Base-by-base conservation (phyloP, 2,329 filamentous ascomycete species). In the Venturia oleaginea region DNA sequence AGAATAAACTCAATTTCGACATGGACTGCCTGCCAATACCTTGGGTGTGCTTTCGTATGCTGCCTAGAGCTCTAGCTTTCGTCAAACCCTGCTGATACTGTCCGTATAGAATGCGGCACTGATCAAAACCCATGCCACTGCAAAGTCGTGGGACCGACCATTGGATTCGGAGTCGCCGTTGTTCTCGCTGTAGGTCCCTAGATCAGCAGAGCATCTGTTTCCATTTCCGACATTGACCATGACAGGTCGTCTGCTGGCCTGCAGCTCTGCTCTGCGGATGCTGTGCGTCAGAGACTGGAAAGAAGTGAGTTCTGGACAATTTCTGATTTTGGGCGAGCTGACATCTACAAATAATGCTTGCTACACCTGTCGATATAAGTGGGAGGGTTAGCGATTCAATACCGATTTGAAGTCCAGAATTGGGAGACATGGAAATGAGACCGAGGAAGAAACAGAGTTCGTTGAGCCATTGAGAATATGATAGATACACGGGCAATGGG, bases 41-140 rank as follows among this genome's bases (percentile, higher is more conserved):
- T n/a, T 57, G 51, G 30, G 27, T 57, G 27, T 57, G 51, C 51
- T 32, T 57, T n/a, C 51, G 51, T 57, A 34, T 22, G 51, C 8
- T n/a, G 24, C 19, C 34, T 30, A 8, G 17, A 32, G 4, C 30
- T 19, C 30, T 19, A 32, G 17, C 51, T 34, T 4, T 2, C 15
- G n/a, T 22, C 17, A 27, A 57, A 34, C 19, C 30, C n/a, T 22
- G 51, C 27, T 57, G 30, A 57, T 11, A 5, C 2, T n/a, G 2
- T 10, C 22, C 7, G 11, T 11, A 22, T 15, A 57, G 51, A 57
- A 34, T 57, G 51, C 19, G 51, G 73, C 57, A 84, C 81, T 10
- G 76, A 83, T 66, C 80, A 84, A 68, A 84, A 84, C 64, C 82
- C 82, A 3, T 84, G 82, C 64, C 80, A 79, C 67, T 84, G 81